Base-by-base conservation (phyloP, 495 filamentous ascomycete species). In the Penicillium longicatenatum region DNA sequence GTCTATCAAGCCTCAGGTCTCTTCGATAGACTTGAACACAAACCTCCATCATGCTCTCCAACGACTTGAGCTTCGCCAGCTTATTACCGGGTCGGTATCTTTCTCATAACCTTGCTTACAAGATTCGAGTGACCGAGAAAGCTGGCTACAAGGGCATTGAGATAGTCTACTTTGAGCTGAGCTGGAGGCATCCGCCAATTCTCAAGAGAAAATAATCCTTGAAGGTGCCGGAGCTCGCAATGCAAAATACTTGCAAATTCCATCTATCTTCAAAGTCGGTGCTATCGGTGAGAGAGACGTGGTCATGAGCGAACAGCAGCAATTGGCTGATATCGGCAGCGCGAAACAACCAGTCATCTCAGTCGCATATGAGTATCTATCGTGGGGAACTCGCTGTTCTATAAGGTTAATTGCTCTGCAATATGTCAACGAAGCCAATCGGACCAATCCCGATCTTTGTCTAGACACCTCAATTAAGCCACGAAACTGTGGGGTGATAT, bases 401-500 rank as follows among this genome's bases (percentile, higher is more conserved):
- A 84, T 79, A 1, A 91, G 89, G 89, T 83, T 91, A 65, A 63
- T 69, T 31, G 82, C 79, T 55, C 85, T 87, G 75, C 74, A 82
- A 6, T 68, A 90, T 6, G 82, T 86, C 3, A 56, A 76, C 46
- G 64, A 67, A 3, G 87, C 90, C 26, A 67, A 89, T 58, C 67
- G 86, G 5, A 68, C 76, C 8, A 90, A 91, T 68, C 89, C 91
- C 58, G 89, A 88, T 2, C 70, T 89, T 35, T 90, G 87, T 67
- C 75, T 91, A 11, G 87, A 92, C 70, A 88, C 0, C 91, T 88
- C 70, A 88, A 92, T 69, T 86, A 88, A 41, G 79, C 82, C 6
- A 88, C 82, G 0, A 75, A 83, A 47, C 19, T 89, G 20, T 93
- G 84, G 69, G 89, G 81, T 0, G 86, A 90, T 59, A 82, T 82